Evolutionary conservation across 1,284 basidiomycete species (phyloP).

Genomic region (Thecaphora frezii): DNA sequence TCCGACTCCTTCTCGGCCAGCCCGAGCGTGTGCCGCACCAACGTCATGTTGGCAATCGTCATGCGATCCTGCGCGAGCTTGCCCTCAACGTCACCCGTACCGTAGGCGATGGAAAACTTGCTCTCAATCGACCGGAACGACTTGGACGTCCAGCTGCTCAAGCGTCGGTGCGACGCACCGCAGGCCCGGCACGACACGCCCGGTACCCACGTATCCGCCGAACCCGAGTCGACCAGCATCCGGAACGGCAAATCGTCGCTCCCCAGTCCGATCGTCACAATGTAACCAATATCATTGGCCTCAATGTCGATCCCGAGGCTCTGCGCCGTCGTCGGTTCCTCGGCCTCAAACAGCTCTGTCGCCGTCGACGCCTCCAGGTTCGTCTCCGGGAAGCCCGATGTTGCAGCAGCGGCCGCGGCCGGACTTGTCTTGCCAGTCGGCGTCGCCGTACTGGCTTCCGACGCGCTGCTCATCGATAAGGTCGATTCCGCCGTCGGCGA

Average conservation of each 20-base stretch:
- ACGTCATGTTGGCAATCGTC: constrained; percentile 68
- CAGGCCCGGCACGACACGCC: constrained; percentile 38
- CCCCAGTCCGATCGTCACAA: constrained; percentile 75
- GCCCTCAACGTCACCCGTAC: constrained; percentile 70
- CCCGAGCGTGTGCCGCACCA: constrained; percentile 73
- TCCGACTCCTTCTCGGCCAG: constrained; percentile 68
- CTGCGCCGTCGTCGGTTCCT: constrained; percentile 63
- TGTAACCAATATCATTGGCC: constrained; percentile 67
- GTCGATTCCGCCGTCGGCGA: constrained; percentile 13
- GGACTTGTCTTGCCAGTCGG: background rate
- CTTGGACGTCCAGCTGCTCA: constrained; percentile 70
- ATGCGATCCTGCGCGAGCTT: constrained; percentile 71
- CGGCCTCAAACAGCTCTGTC: constrained; percentile 33
- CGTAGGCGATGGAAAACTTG: constrained; percentile 75
- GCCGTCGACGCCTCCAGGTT: constrained; percentile 19
- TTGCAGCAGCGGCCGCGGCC: background rate
- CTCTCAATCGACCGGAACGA: constrained; percentile 66
- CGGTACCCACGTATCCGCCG: constrained; percentile 74
- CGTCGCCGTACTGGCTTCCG: background rate
- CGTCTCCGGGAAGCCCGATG: constrained; percentile 13
- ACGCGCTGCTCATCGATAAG: background rate
- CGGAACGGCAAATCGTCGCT: constrained; percentile 73
- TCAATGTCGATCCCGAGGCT: constrained; percentile 75
- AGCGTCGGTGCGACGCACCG: constrained; percentile 65
- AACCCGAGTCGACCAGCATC: constrained; percentile 76